Evolutionary conservation across 352 stramenopile genomes (phyloP), one percentile per base, ranked within the genome.

Genomic region (Plasmopara muralis): DNA sequence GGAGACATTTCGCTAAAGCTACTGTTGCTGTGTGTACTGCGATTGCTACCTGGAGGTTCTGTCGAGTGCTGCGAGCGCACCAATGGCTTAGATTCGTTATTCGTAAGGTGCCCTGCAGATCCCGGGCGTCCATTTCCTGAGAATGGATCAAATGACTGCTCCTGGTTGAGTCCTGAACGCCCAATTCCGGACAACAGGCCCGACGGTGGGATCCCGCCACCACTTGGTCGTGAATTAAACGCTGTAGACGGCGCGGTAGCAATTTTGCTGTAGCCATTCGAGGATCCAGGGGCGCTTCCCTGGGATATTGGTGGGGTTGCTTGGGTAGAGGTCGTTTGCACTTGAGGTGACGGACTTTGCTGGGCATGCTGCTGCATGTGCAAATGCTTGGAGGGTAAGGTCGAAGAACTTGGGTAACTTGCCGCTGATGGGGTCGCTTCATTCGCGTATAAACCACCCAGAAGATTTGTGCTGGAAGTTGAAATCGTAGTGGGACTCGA

Each of bases 11-110:
- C 54, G n/a, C 31, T 59, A 38, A 61, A 53, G 16, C 52, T 66
- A 46, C 30, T 39, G 45, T 57, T 66, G 44, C 59, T 76, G 29
- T 53, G 55, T 25, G 40, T 66, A 49, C 57, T 75, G 50, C 64
- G 50, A 40, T 62, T 73, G 55, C 62, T 77, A 14, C 60, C 63
- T 5, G 67, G 63, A 5, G 60, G 55, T 42, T 70, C 59, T 43
- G 65, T 68, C 30, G 56, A 63, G 33, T 72, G 58, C 29, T 67
- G 62, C 12, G 55, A 53, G 31, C 47, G 56, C 47, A 61, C 57
- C 28, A 53, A 35, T 37, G 53, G 50, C 46, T 45, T 38, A 8
- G 55, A 53, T 1, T 47, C 63, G 6, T 43, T 58, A 45, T 58
- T 71, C 9, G 54, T 58, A 29, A 62, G 56, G 28, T 53, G 47